Conservation (phyloP, 78 protist species). For the Emiliania huxleyi region DNA sequence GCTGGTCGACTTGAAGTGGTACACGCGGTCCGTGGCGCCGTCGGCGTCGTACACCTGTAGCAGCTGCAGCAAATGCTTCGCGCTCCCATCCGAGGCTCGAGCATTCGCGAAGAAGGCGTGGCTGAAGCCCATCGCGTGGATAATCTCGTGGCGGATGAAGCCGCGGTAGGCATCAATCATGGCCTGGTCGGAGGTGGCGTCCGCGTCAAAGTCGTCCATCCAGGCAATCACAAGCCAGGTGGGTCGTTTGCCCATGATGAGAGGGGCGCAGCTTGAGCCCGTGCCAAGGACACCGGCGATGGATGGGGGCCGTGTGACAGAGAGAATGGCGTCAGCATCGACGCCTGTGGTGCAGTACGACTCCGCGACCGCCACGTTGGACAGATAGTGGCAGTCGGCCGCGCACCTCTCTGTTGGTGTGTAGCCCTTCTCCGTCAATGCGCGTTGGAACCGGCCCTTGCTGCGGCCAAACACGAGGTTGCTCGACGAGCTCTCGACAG, state of each 20-base stretch:
- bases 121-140: constrained; percentile 4
- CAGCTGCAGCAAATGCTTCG: neutral
- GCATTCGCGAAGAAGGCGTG: neutral
- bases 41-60: neutral
- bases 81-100: neutral
- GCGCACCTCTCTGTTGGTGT: neutral
- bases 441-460: neutral
- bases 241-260: neutral
- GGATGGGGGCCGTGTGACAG: neutral
- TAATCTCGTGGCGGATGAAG: neutral
- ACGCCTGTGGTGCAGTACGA: neutral
- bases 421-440: neutral
- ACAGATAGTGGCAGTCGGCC: neutral
- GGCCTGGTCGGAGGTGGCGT: neutral
- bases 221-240: neutral
- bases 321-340: neutral
- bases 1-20: neutral
- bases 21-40: neutral
- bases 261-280: neutral
- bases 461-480: neutral
- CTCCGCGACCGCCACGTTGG: neutral
- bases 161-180: neutral
- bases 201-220: neutral
- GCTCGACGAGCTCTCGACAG: neutral
- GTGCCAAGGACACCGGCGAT: neutral